Percentiles rank a stretch among this genome's conserved stretches.
Evolutionary conservation across 345 rosid genomes (phyloP).

Genomic region (Salix koriyanagi): DNA sequence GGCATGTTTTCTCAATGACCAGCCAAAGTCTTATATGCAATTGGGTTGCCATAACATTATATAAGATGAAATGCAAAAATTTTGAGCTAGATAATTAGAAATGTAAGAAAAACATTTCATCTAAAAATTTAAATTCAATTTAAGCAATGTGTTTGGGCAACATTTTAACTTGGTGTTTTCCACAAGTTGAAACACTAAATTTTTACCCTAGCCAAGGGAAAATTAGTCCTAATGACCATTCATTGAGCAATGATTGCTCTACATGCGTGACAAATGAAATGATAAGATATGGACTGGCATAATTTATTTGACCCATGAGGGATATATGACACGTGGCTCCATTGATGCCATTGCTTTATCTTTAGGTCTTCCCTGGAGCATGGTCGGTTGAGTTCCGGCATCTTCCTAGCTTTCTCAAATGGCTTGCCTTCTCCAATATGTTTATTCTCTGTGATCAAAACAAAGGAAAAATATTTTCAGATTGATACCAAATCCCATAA

Average conservation of each 20-base stretch:
- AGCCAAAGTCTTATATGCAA: not conserved
- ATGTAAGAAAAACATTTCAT: too few species aligned
- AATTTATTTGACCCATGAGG: slow-evolving; percentile 23
- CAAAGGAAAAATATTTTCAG: not conserved
- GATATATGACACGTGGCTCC: slow-evolving; percentile 36
- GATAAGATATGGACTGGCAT: slow-evolving; percentile 31
- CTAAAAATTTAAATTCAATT: not conserved
- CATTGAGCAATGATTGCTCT: slow-evolving; percentile 25
- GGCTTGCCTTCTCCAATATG: slow-evolving; percentile 21
- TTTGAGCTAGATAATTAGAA: not conserved
- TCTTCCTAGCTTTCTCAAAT: slow-evolving; percentile 28
- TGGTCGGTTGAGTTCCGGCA: slow-evolving; percentile 56
- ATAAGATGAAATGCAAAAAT: not conserved
- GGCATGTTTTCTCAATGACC: not conserved
- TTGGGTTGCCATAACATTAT: not conserved
- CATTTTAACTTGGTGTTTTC: not conserved
- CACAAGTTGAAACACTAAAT: not conserved
- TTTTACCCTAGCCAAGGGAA: not conserved
- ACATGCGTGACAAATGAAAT: slow-evolving; percentile 31
- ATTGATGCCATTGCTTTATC: slow-evolving; percentile 43
- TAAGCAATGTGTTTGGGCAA: not conserved
- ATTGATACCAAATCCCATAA: not conserved
- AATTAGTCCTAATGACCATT: slow-evolving; percentile 14
- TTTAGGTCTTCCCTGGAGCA: slow-evolving; percentile 32
- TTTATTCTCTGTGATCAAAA: slow-evolving; percentile 17